These are phyloP conservation scores for Pisolithus orientalis DNA, from an alignment of 768 basidiomycete genomes.

Conservation along the genomic window DNA sequence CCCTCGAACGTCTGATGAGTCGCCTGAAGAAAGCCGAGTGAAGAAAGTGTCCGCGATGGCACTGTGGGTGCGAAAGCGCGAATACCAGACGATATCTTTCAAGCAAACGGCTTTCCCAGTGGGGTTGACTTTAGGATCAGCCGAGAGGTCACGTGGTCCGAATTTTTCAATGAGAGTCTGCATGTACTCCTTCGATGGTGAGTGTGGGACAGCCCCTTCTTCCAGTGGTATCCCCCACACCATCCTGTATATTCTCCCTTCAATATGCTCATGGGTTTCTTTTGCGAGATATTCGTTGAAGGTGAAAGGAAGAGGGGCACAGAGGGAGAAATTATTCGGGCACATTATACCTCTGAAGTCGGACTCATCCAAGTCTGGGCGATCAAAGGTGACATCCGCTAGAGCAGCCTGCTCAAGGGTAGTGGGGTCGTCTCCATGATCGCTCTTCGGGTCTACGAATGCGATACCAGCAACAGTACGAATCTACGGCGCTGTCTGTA, in stretches of 20 bases:
- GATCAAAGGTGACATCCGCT: constrained; percentile 13
- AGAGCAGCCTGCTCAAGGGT: constrained; percentile 31
- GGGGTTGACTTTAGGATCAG: constrained; percentile 30
- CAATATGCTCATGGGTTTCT: constrained; percentile 1
- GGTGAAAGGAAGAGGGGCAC: constrained; percentile 29
- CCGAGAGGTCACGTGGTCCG: constrained; percentile 29
- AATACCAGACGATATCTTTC: constrained; percentile 36
- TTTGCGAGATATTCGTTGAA: constrained; percentile 14
- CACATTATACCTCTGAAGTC: constrained; percentile 19
- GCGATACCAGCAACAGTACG: constrained; percentile 35
- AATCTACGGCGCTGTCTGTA: constrained; percentile 26
- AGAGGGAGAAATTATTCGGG: constrained; percentile 29
- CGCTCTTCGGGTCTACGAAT: constrained; percentile 39
- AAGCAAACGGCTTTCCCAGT: constrained; percentile 25
- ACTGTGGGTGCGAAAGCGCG: constrained; percentile 40
- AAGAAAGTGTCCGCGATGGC: constrained; percentile 38
- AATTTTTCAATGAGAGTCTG: constrained; percentile 37
- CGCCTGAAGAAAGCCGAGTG: constrained; percentile 18
- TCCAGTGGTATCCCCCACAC: constrained; percentile 32
- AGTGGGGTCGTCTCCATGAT: constrained; percentile 17
- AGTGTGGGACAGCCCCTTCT: constrained; percentile 30
- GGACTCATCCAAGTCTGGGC: neutral
- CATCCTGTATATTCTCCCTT: constrained; percentile 32
- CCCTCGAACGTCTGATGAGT: constrained; percentile 3
- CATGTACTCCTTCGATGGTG: constrained; percentile 36